These are phyloP conservation scores for Nicotiana rustica DNA, from an alignment of 305 asterid species.

Conservation along the genomic window DNA sequence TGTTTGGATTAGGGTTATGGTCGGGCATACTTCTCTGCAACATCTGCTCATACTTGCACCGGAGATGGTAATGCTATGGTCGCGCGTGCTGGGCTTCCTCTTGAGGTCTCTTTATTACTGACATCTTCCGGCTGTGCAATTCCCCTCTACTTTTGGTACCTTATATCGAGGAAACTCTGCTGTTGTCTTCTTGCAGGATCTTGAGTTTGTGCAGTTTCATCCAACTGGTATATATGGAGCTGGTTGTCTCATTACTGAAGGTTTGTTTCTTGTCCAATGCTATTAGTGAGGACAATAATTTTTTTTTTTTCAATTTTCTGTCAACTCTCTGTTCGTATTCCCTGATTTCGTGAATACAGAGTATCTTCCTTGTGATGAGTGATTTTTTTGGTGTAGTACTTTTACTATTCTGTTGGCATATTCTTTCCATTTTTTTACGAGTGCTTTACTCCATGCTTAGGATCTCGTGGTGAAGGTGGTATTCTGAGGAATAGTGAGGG, in stretches of 20 bases:
- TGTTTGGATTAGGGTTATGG: constrained; percentile 83
- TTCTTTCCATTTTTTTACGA: constrained; percentile 33
- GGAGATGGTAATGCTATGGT: constrained; percentile 99
- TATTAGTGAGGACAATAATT: neutral
- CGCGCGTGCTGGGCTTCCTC: constrained; percentile 98
- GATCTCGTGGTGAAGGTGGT: constrained; percentile 99
- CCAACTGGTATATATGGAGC: constrained; percentile 99
- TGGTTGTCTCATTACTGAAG: constrained; percentile 99
- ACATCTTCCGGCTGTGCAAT: neutral
- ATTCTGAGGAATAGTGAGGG: constrained; percentile 99
- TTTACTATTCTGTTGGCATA: constrained; percentile 13
- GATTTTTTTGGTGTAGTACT: neutral
- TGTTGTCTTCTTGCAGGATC: constrained; percentile 68
- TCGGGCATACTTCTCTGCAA: constrained; percentile 96
- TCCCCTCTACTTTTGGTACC: neutral
- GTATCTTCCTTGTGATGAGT: neutral
- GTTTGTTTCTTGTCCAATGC: constrained; percentile 45
- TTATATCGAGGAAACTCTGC: neutral
- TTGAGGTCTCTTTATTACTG: constrained; percentile 63
- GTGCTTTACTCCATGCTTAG: constrained; percentile 47
- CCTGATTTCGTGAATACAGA: constrained; percentile 5
- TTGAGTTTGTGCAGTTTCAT: constrained; percentile 95
- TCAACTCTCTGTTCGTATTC: constrained; percentile 3
- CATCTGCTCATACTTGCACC: constrained; percentile 99
- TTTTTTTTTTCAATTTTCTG: neutral